phyloP scores from a whole-genome alignment of 345 rosid genomes.

The Reutealis trisperma region DNA sequence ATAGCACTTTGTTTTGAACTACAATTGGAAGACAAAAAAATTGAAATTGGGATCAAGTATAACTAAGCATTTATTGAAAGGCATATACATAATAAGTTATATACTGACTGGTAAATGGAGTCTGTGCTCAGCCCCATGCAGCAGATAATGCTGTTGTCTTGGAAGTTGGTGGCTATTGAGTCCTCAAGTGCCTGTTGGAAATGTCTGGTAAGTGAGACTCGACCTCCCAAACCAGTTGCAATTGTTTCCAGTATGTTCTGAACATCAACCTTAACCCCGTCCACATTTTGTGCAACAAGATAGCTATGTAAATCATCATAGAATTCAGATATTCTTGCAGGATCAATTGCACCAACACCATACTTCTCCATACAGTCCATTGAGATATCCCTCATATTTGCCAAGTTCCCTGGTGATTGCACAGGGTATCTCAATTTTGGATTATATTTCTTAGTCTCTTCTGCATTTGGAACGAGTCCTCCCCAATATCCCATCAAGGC shows the following conservation, averaged over 20 bases:
- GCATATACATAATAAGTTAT: not conserved
- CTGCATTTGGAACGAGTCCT: conserved; percentile 53
- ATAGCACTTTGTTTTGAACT: conserved; percentile 52
- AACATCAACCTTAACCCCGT: conserved; percentile 66
- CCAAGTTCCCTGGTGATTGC: conserved; percentile 51
- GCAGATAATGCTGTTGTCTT: conserved; percentile 59
- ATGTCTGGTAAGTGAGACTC: conserved; percentile 47
- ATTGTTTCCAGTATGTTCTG: conserved; percentile 56
- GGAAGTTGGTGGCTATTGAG: conserved; percentile 47
- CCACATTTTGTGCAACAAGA: conserved; percentile 51
- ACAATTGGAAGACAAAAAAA: conserved; percentile 10
- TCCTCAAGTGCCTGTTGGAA: conserved; percentile 56
- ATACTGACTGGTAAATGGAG: conserved; percentile 50
- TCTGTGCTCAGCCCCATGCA: conserved; percentile 60
- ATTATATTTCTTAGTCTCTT: conserved; percentile 37
- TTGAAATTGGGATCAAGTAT: not conserved
- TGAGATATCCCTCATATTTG: conserved; percentile 45
- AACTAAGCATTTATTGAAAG: not conserved
- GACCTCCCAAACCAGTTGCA: conserved; percentile 42
- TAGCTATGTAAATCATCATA: conserved; percentile 54
- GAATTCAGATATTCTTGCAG: conserved; percentile 45
- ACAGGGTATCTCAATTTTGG: conserved; percentile 40
- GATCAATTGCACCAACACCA: conserved; percentile 53
- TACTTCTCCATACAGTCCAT: conserved; percentile 54
- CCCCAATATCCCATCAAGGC: conserved; percentile 68